phyloP scores from a whole-genome alignment of 306 rosid genomes.

The Myrica gale region DNA sequence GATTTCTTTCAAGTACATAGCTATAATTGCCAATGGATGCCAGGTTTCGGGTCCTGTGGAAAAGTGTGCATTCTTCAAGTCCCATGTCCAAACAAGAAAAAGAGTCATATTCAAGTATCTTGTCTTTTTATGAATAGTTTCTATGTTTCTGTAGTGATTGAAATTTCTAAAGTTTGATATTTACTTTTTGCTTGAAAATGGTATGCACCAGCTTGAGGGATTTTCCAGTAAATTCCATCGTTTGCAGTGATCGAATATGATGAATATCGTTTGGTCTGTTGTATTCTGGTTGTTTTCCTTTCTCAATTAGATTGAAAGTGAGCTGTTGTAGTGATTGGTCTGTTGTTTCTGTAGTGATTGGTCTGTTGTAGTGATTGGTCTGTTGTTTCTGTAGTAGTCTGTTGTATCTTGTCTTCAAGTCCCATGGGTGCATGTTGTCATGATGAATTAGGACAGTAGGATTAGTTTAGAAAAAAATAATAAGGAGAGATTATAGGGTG shows the following conservation, averaged over 20 bases:
- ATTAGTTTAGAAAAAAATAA: too few relatives aligned
- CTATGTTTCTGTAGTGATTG: neutral
- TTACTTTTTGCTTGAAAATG: neutral
- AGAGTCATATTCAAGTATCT: neutral
- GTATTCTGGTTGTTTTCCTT: neutral
- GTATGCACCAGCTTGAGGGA: neutral
- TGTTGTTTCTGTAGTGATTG: too few relatives aligned
- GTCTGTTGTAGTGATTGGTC: too few relatives aligned
- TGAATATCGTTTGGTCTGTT: neutral
- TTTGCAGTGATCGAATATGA: neutral
- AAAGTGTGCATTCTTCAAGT: neutral
- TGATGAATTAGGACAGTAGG: too few relatives aligned
- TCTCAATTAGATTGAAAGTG: neutral
- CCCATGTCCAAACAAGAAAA: neutral
- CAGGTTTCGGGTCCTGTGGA: neutral
- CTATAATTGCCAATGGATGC: neutral
- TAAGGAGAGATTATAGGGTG: too few relatives aligned
- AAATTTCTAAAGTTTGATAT: slow-evolving; percentile 3
- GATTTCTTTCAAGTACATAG: neutral
- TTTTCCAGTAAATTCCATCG: neutral
- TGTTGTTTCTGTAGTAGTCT: too few relatives aligned
- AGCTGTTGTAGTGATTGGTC: too few relatives aligned
- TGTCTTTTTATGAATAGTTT: slow-evolving; percentile 5
- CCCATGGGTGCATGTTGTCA: too few relatives aligned
- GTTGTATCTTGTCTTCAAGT: too few relatives aligned